Conservation (phyloP, 2,329 filamentous ascomycete genomes). For the Pseudopyricularia javanii region DNA sequence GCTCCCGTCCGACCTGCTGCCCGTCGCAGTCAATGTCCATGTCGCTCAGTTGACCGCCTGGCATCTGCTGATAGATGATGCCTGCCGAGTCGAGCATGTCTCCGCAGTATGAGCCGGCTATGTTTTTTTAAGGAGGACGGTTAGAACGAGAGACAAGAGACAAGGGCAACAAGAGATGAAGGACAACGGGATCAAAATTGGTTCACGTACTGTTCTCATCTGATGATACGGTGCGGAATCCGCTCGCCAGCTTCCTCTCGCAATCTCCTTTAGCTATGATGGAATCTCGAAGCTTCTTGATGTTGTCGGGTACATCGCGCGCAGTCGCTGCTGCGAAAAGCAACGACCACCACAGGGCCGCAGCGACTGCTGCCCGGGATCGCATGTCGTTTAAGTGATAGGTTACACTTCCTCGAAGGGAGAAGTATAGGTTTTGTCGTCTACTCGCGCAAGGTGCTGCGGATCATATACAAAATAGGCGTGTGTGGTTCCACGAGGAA, state of each 20-base stretch:
- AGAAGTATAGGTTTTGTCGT: background rate
- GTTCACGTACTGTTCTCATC: background rate
- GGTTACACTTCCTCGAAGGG: background rate
- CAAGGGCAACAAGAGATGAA: too few relatives aligned
- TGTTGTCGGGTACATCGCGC: conserved; percentile 13
- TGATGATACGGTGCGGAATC: conserved; percentile 11
- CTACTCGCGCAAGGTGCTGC: background rate
- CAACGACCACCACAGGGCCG: background rate
- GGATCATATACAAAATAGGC: background rate
- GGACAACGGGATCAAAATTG: background rate
- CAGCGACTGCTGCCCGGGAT: background rate
- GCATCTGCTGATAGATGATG: conserved; percentile 31
- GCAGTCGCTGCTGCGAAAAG: conserved; percentile 1
- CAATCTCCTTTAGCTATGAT: conserved; percentile 16
- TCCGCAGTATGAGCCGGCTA: conserved; percentile 26
- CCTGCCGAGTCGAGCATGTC: conserved; percentile 21
- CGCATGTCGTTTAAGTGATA: background rate
- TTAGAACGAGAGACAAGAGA: background rate
- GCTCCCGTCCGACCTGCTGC: conserved; percentile 19
- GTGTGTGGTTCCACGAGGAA: background rate
- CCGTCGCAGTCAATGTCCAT: conserved; percentile 51
- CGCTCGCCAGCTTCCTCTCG: conserved; percentile 15
- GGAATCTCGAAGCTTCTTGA: conserved; percentile 17
- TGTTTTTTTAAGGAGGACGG: too few relatives aligned
- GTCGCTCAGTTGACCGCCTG: conserved; percentile 28